Conservation (phyloP, 2,329 filamentous ascomycete species). For the Colletotrichum tabaci region DNA sequence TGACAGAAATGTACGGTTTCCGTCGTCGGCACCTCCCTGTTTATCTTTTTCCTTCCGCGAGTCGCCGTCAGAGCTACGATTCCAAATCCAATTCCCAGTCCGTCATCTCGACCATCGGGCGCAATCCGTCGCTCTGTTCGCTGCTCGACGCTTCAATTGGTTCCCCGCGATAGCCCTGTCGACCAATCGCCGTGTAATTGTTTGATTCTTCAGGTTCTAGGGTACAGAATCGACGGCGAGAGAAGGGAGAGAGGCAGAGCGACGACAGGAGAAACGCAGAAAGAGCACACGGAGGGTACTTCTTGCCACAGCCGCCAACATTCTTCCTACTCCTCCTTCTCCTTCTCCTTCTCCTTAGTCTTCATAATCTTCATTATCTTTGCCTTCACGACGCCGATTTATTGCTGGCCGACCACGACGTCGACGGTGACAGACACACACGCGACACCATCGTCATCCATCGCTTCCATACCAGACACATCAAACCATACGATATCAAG, state of each 20-base stretch:
- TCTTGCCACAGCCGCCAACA: conserved; percentile 14
- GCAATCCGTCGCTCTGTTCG: not conserved
- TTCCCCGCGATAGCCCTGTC: conserved; percentile 21
- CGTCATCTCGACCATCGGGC: conserved; percentile 2
- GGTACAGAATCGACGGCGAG: not conserved
- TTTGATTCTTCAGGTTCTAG: not conserved
- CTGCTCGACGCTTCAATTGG: conserved; percentile 12
- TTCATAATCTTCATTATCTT: no score
- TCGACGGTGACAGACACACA: not conserved
- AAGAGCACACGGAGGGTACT: not conserved
- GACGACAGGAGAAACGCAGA: not conserved
- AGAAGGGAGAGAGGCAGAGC: not conserved
- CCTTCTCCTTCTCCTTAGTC: no score
- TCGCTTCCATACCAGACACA: conserved; percentile 31
- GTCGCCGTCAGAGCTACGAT: not conserved
- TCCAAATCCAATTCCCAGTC: not conserved
- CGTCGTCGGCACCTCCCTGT: conserved; percentile 16
- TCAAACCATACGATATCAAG: not conserved
- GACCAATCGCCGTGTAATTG: conserved; percentile 10
- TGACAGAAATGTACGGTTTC: conserved; percentile 20
- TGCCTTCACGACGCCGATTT: conserved; percentile 2
- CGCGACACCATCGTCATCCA: not conserved
- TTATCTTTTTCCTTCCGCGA: not conserved
- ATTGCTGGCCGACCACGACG: conserved; percentile 7
- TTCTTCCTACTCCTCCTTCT: not conserved